Conservation (phyloP, 2,329 filamentous ascomycete species). For the Mycogone perniciosa region DNA sequence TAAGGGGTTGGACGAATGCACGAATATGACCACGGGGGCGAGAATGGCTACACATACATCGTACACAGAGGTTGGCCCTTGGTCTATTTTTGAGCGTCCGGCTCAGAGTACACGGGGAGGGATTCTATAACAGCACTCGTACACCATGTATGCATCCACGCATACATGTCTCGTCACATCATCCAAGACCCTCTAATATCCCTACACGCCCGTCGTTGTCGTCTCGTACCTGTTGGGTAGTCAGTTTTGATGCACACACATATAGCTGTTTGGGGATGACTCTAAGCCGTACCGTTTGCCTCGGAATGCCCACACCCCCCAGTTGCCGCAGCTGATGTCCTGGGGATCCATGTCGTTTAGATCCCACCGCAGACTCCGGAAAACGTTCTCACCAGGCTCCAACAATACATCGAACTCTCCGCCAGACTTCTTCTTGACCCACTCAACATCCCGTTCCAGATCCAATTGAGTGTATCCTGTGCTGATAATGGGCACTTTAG, state of each 20-base stretch:
- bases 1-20: too few relatives aligned
- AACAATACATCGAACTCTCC: conserved; percentile 91
- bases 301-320: conserved; percentile 94
- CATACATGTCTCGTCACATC: background rate
- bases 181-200: background rate
- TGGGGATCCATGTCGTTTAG: conserved; percentile 92
- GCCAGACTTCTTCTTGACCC: conserved; percentile 76
- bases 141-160: background rate
- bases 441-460: conserved; percentile 86
- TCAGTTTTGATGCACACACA: conserved; percentile 25
- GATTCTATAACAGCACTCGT: background rate
- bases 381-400: conserved; percentile 87
- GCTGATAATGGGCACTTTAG: conserved; percentile 88
- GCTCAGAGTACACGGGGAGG: background rate
- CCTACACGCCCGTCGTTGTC: conserved; percentile 42
- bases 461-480: conserved; percentile 96
- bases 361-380: conserved; percentile 93
- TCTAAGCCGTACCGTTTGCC: conserved; percentile 71
- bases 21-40: too few relatives aligned
- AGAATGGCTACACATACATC: background rate
- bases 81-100: background rate
- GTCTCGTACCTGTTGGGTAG: conserved; percentile 52
- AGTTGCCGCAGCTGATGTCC: conserved; percentile 92
- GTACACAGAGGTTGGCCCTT: background rate
- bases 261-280: conserved; percentile 1